Conservation (phyloP, 179 eudicot species). For the Heliamphora pulchella region DNA sequence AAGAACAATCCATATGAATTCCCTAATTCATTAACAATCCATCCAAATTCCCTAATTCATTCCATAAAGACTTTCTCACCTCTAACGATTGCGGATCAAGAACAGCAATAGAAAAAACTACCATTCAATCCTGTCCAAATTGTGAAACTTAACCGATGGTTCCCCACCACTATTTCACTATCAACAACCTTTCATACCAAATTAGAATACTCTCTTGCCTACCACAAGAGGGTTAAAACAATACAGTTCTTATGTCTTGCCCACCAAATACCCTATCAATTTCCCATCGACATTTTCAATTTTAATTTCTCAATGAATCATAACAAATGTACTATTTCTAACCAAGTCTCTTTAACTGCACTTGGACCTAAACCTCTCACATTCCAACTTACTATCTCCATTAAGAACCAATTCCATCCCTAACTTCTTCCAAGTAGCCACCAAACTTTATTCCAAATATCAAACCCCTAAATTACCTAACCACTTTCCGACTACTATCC, state of each 20-base stretch:
- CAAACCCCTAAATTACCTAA: too few relatives aligned
- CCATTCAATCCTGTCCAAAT: constrained; percentile 2
- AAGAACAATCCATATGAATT: background rate
- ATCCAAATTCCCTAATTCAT: background rate
- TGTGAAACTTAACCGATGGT: background rate
- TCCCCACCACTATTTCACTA: background rate
- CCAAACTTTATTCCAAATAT: too few relatives aligned
- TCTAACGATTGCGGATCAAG: background rate
- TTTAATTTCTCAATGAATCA: too few relatives aligned
- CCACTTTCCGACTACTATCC: too few relatives aligned
- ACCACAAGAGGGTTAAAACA: background rate
- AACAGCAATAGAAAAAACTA: background rate
- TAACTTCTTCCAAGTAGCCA: too few relatives aligned
- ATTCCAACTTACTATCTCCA: too few relatives aligned
- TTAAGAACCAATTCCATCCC: too few relatives aligned
- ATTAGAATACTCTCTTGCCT: background rate
- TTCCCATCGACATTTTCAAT: too few relatives aligned
- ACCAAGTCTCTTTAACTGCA: background rate
- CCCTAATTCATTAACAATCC: background rate
- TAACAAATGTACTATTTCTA: background rate
- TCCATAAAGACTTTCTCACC: background rate
- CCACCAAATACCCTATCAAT: background rate
- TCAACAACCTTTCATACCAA: background rate
- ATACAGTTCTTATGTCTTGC: background rate
- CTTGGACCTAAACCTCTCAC: too few relatives aligned